Evolutionary conservation across 2,329 filamentous ascomycete species (phyloP).

Genomic region (Westerdykella ornata): DNA sequence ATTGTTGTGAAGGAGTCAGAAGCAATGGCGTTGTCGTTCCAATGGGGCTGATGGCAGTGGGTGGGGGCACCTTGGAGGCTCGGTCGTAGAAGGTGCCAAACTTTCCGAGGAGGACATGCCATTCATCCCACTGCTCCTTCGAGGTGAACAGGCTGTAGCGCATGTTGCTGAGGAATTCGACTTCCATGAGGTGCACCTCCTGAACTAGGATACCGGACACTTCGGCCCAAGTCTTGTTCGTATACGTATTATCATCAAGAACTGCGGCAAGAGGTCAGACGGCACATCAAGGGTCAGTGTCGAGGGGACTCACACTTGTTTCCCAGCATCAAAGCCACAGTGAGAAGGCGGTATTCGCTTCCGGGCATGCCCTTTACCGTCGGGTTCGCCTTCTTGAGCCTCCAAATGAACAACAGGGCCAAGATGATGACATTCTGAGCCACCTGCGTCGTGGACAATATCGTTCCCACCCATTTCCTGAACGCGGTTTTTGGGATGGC

Average conservation of each 20-base stretch:
- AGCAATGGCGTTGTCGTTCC: constrained; percentile 32
- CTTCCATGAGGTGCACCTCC: constrained; percentile 98
- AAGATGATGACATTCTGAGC: constrained; percentile 91
- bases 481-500: constrained; percentile 75
- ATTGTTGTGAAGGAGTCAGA: constrained; percentile 34
- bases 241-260: constrained; percentile 97
- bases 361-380: constrained; percentile 83
- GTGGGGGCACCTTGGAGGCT: constrained; percentile 48
- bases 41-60: constrained; percentile 34
- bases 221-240: constrained; percentile 98
- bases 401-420: constrained; percentile 85
- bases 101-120: constrained; percentile 74
- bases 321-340: constrained; percentile 92
- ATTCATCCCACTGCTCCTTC: constrained; percentile 76
- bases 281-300: constrained; percentile 4
- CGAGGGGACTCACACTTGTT: constrained; percentile 70
- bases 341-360: constrained; percentile 87
- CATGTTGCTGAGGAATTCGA: constrained; percentile 99
- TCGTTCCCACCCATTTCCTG: constrained; percentile 86
- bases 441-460: constrained; percentile 89
- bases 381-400: constrained; percentile 84
- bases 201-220: constrained; percentile 89
- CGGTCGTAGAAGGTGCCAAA: constrained; percentile 79
- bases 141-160: constrained; percentile 87
- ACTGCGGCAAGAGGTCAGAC: constrained; percentile 45